phyloP scores from a whole-genome alignment of 108 stramenopile genomes.

The Cyclotella atomus region DNA sequence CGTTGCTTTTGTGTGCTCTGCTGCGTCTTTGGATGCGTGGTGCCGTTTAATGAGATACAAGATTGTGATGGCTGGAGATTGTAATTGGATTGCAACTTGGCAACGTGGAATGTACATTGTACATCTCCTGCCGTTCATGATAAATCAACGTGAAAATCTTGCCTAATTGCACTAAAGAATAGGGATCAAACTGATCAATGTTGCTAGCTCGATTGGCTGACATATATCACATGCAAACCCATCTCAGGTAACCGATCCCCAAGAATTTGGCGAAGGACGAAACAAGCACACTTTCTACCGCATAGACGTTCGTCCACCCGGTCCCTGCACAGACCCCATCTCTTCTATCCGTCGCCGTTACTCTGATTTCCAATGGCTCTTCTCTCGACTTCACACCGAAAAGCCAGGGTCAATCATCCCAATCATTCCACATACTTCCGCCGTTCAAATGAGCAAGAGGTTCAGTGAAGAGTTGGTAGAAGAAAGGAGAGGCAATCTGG shows the following conservation, averaged over 20 bases:
- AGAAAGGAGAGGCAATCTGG: conserved; percentile 73
- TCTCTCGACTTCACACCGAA: conserved; percentile 76
- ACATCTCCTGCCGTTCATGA: neutral
- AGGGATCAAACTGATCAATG: too few species aligned
- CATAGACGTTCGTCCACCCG: conserved; percentile 53
- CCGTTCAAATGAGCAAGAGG: conserved; percentile 59
- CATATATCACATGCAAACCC: neutral
- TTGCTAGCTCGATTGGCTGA: too few species aligned
- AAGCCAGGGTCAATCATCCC: conserved; percentile 90
- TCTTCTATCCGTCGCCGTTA: conserved; percentile 80
- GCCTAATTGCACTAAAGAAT: too few species aligned
- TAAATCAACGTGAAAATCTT: too few species aligned
- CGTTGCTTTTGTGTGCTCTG: neutral
- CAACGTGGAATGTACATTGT: neutral
- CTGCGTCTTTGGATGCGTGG: neutral
- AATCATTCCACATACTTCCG: conserved; percentile 89
- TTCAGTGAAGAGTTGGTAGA: conserved; percentile 81
- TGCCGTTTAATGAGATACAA: too few species aligned
- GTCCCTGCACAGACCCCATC: conserved; percentile 53
- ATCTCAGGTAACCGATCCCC: conserved; percentile 65
- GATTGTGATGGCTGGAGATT: too few species aligned
- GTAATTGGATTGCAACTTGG: too few species aligned
- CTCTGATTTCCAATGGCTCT: conserved; percentile 95
- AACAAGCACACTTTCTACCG: conserved; percentile 65
- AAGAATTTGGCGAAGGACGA: conserved; percentile 67